phyloP scores from a whole-genome alignment of 768 basidiomycete genomes.

The Agaricus blazei region DNA sequence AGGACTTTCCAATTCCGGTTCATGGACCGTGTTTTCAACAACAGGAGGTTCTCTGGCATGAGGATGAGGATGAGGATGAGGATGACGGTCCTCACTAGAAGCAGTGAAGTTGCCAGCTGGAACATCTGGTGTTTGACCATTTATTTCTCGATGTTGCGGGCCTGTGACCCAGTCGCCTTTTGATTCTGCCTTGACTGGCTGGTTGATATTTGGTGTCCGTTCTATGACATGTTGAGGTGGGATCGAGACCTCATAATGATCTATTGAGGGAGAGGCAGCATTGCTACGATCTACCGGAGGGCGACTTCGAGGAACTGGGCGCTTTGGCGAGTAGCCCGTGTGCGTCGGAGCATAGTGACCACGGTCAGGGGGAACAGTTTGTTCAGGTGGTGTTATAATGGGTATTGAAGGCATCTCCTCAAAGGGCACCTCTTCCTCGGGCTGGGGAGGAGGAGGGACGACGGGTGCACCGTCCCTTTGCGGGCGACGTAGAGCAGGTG shows the following conservation, averaged over 20 bases:
- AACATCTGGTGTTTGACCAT: slow-evolving; percentile 14
- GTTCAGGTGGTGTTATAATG: slow-evolving; percentile 1
- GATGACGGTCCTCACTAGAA: neutral
- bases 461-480: neutral
- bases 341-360: neutral
- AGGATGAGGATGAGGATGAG: neutral
- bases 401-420: slow-evolving; percentile 6
- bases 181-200: slow-evolving; percentile 23
- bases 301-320: neutral
- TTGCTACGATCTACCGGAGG: slow-evolving; percentile 2
- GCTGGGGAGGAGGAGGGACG: neutral
- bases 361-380: neutral
- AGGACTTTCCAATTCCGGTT: slow-evolving; percentile 7
- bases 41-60: neutral
- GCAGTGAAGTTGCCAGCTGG: neutral
- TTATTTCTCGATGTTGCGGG: slow-evolving; percentile 22
- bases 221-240: slow-evolving; percentile 25
- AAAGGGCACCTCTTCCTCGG: neutral
- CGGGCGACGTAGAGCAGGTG: neutral
- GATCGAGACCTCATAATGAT: slow-evolving; percentile 26
- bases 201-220: slow-evolving; percentile 12
- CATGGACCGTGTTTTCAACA: neutral
- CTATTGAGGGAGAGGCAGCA: slow-evolving; percentile 18
- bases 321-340: slow-evolving; percentile 5
- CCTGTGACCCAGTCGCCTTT: slow-evolving; percentile 35